These are phyloP conservation scores for Backusella sp. DNA, from an alignment of 192 early-diverging fungal species.

Conservation along the genomic window DNA sequence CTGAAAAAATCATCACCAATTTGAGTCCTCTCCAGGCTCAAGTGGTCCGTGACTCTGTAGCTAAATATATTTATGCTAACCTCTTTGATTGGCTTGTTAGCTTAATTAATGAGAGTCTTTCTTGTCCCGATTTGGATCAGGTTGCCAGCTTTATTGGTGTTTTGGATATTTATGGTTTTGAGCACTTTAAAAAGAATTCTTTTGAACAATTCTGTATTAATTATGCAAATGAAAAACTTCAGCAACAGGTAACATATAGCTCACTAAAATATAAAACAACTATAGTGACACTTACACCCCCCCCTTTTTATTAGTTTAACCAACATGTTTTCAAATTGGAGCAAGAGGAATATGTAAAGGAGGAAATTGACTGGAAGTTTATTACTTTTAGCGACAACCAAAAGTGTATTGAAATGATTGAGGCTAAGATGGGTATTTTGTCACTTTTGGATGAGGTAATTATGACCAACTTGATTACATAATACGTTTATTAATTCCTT, in stretches of 20 bases:
- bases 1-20: constrained; percentile 90
- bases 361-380: constrained; percentile 97
- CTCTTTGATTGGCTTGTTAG: constrained; percentile 97
- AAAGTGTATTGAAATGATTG: constrained; percentile 99
- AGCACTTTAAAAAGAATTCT: constrained; percentile 99
- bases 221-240: constrained; percentile 97
- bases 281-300: neutral
- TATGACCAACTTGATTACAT: neutral
- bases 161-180: constrained; percentile 99
- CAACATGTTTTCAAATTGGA: constrained; percentile 99
- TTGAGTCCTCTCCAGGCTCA: constrained; percentile 73
- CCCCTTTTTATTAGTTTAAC: constrained; percentile 79
- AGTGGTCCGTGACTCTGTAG: constrained; percentile 91
- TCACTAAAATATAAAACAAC: neutral
- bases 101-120: constrained; percentile 84
- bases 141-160: constrained; percentile 89
- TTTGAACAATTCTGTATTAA: constrained; percentile 99
- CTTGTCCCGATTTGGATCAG: constrained; percentile 41
- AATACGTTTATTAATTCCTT: neutral
- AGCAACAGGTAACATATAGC: constrained; percentile 64
- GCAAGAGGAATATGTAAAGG: constrained; percentile 97
- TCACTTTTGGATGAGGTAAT: constrained; percentile 93
- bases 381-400: constrained; percentile 99
- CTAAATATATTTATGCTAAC: constrained; percentile 95
- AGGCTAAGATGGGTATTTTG: constrained; percentile 92